Base-by-base conservation (phyloP, 1,284 basidiomycete species). In the Boletus semigastroideus region DNA sequence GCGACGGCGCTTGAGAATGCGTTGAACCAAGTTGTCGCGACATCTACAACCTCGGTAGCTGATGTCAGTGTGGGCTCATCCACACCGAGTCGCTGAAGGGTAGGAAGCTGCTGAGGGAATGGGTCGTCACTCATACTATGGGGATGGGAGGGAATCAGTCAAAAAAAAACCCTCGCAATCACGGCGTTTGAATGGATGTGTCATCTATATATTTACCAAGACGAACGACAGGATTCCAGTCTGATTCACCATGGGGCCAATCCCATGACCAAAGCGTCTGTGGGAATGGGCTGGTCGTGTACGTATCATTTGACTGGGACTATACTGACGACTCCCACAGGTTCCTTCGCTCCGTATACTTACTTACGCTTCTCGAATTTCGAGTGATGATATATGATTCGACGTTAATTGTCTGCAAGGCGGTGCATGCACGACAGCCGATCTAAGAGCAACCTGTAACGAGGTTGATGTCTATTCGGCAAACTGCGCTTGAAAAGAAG, bases 1-100 rank as follows among this genome's bases (percentile, higher is more conserved):
- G 59, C 45, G 42, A 75, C 43, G 1, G 72, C 67, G 10, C 48
- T 42, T 4, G 68, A 67, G 46, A 76, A 70, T 11, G 58, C 49
- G n/a, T 49, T 41, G 20, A 71, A 58, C 69, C 73, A 76, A 25
- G 49, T n/a, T 6, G 53, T 49, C n/a, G 33, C 33, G n/a, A 34
- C 33, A 14, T 34, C 33, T 1, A 62, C 66, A 14, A 59, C 52
- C 5, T 69, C 59, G 1, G 51, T 39, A 5, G 59, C 42, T 5
- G 68, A 67, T 19, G 57, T 41, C 5, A 50, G 52, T 8, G 14
- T 45, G n/a, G 59, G 65, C 13, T 65, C 53, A 5, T 50, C 53
- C 20, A 69, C 56, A 13, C 67, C 64, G 25, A 66, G 43, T 2
- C 52, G 62, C 28, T 68, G 49, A n/a, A 69, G 56, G 9, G 65